phyloP scores from a whole-genome alignment of 306 rosid genomes.

The Pterocarpus santalinus region DNA sequence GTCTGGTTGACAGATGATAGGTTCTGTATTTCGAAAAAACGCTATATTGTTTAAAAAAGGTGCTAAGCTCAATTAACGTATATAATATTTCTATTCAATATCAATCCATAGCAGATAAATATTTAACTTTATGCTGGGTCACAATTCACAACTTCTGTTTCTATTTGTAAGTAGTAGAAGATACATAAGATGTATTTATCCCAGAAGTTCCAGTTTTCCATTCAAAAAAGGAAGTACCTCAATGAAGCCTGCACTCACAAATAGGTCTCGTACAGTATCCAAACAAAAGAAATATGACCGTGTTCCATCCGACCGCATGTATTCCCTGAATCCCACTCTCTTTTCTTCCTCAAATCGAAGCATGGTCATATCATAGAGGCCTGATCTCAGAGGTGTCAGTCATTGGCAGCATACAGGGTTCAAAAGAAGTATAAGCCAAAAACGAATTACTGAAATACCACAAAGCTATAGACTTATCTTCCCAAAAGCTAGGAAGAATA shows the following conservation, averaged over 20 bases:
- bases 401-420: constrained; percentile 37
- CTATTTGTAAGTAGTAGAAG: constrained; percentile 3
- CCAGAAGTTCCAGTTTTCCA: constrained; percentile 34
- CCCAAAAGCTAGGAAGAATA: constrained; percentile 31
- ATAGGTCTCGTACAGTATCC: constrained; percentile 70
- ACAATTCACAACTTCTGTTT: constrained; percentile 29
- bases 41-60: not conserved
- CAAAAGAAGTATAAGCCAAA: constrained; percentile 22
- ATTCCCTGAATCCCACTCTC: constrained; percentile 81
- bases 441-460: constrained; percentile 17
- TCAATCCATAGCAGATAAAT: no score
- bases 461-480: not conserved
- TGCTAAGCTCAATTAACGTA: not conserved
- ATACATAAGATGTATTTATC: constrained; percentile 16
- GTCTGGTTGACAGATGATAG: constrained; percentile 14
- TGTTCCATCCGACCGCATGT: constrained; percentile 84
- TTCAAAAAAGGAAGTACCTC: constrained; percentile 65
- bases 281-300: constrained; percentile 91
- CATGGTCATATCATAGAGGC: constrained; percentile 98
- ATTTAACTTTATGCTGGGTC: constrained; percentile 32
- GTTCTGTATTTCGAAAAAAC: constrained; percentile 20
- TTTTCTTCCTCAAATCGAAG: constrained; percentile 77
- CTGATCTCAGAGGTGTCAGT: constrained; percentile 57
- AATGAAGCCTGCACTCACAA: constrained; percentile 79
- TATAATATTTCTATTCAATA: no score